phyloP scores from a whole-genome alignment of 2,329 filamentous ascomycete species.

The Aphanoascus verrucosus region DNA sequence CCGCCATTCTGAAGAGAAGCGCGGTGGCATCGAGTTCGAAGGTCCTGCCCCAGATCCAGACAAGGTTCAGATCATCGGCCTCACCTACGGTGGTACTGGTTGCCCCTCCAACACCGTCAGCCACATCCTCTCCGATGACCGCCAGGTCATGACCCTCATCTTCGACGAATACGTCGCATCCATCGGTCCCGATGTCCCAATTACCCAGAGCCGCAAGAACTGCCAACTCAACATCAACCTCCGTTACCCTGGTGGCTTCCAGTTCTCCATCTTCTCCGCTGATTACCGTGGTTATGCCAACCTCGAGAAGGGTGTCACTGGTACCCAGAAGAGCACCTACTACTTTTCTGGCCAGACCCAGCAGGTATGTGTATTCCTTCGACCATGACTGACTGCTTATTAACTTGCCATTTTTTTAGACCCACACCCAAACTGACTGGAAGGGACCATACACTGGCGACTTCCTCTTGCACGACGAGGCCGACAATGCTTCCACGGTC shows the following conservation, averaged over 20 bases:
- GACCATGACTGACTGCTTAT: constrained; percentile 15
- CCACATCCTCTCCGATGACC: constrained; percentile 35
- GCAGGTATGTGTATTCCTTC: constrained; percentile 26
- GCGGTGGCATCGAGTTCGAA: constrained; percentile 5
- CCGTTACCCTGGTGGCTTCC: constrained; percentile 43
- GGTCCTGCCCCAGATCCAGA: constrained; percentile 22
- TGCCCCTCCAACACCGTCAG: constrained; percentile 38
- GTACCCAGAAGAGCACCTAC: constrained; percentile 43
- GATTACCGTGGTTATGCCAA: constrained; percentile 44
- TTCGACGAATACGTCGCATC: constrained; percentile 44
- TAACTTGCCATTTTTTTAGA: constrained; percentile 19
- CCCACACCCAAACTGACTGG: constrained; percentile 32
- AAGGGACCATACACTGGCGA: constrained; percentile 34
- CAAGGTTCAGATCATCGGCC: constrained; percentile 33
- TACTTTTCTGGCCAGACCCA: constrained; percentile 42
- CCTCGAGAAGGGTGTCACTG: constrained; percentile 39
- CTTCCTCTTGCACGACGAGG: constrained; percentile 39
- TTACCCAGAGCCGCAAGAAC: constrained; percentile 42
- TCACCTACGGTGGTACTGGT: constrained; percentile 40
- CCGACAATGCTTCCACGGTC: constrained; percentile 38
- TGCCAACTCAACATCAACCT: constrained; percentile 46
- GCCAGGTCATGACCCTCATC: constrained; percentile 40
- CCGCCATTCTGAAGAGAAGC: constrained; percentile 7
- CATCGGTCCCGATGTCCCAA: constrained; percentile 36
- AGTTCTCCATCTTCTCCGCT: constrained; percentile 44